These are phyloP conservation scores for Euphorbia tirucalli DNA, from an alignment of 345 rosid species.

Conservation along the genomic window DNA sequence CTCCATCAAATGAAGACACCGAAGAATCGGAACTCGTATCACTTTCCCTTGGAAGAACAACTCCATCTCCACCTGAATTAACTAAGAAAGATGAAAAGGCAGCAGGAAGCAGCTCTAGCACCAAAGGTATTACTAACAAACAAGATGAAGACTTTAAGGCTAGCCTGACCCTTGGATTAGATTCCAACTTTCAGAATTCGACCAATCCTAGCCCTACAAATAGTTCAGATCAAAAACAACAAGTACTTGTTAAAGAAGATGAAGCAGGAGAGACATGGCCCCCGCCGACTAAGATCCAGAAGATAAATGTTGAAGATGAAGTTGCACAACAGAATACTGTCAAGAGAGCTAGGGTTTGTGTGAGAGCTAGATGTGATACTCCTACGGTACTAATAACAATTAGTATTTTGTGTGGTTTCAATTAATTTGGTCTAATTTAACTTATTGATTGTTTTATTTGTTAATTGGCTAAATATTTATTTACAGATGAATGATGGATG, in stretches of 20 bases:
- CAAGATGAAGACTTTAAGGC: constrained; percentile 47
- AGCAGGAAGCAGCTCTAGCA: neutral
- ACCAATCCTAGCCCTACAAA: constrained; percentile 33
- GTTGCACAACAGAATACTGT: constrained; percentile 47
- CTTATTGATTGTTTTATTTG: neutral
- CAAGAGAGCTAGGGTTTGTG: constrained; percentile 89
- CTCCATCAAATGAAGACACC: constrained; percentile 17
- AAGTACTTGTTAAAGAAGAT: constrained; percentile 30
- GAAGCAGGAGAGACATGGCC: constrained; percentile 43
- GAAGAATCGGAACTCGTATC: constrained; percentile 59
- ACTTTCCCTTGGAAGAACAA: constrained; percentile 65
- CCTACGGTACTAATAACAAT: constrained; percentile 51
- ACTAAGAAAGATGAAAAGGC: constrained; percentile 38
- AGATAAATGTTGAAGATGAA: constrained; percentile 46
- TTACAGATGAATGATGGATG: constrained; percentile 90
- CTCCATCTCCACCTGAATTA: constrained; percentile 26
- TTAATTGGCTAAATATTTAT: neutral
- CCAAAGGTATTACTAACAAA: no score
- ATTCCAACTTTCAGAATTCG: constrained; percentile 29
- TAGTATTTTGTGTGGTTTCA: neutral
- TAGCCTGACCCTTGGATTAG: constrained; percentile 52
- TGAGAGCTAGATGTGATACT: constrained; percentile 82
- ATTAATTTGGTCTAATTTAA: neutral
- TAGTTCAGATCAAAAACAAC: constrained; percentile 32
- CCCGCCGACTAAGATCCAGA: constrained; percentile 52